Conservation (phyloP, 2,329 filamentous ascomycete genomes). For the Alternaria sp. region DNA sequence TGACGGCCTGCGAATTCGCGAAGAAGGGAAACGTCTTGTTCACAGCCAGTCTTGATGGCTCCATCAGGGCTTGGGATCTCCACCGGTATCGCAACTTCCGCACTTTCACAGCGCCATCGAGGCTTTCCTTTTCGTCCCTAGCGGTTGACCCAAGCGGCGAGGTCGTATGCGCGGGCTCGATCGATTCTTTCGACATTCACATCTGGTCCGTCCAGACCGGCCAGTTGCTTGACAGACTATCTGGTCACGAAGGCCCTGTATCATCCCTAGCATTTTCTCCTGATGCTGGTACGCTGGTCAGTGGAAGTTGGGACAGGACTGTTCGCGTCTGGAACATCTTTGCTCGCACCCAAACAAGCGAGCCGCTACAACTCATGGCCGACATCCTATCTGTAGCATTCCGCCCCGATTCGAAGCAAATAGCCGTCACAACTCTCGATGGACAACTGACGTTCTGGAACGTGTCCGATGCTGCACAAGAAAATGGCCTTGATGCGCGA, state of each 20-base stretch:
- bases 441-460: slow-evolving; percentile 97
- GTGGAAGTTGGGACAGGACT: slow-evolving; percentile 95
- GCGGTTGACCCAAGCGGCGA: slow-evolving; percentile 98
- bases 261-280: slow-evolving; percentile 88
- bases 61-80: slow-evolving; percentile 93
- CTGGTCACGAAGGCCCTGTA: slow-evolving; percentile 93
- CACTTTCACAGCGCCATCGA: slow-evolving; percentile 92
- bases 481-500: slow-evolving; percentile 84
- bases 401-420: slow-evolving; percentile 86
- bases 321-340: slow-evolving; percentile 97
- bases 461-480: slow-evolving; percentile 83
- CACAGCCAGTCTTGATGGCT: slow-evolving; percentile 92
- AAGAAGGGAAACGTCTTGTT: slow-evolving; percentile 96
- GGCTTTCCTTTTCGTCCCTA: slow-evolving; percentile 90
- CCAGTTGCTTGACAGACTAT: slow-evolving; percentile 86
- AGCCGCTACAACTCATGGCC: slow-evolving; percentile 88
- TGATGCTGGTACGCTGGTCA: slow-evolving; percentile 81
- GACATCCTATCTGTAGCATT: slow-evolving; percentile 88
- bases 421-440: slow-evolving; percentile 90
- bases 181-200: slow-evolving; percentile 96
- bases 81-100: slow-evolving; percentile 96
- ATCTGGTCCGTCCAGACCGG: slow-evolving; percentile 99
- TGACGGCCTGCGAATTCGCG: slow-evolving; percentile 93
- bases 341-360: slow-evolving; percentile 89
- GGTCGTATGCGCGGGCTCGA: slow-evolving; percentile 90